Percentiles rank a stretch among this genome's conserved stretches.
Conservation (phyloP, 495 filamentous ascomycete genomes). For the Talaromyces trachyspermus region DNA sequence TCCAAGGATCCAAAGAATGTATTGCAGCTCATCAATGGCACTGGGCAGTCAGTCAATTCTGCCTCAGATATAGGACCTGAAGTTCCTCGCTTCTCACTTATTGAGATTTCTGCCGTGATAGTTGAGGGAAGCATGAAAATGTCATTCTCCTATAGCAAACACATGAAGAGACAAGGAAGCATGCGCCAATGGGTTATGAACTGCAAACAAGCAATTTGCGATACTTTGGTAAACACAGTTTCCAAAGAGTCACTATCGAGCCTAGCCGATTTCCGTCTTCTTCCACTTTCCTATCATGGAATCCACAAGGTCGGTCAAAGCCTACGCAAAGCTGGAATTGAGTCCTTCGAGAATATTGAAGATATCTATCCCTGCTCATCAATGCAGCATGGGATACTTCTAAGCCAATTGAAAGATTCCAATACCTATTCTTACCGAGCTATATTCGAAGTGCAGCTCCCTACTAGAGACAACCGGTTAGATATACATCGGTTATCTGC, state of each 20-base stretch:
- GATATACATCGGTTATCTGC: conserved; percentile 17
- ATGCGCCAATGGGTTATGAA: conserved; percentile 24
- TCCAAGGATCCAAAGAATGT: conserved; percentile 24
- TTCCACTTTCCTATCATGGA: conserved; percentile 21
- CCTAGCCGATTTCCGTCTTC: conserved; percentile 20
- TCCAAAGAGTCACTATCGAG: conserved; percentile 14
- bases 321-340: conserved; percentile 10
- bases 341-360: conserved; percentile 20
- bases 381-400: conserved; percentile 39
- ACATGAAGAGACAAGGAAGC: conserved; percentile 23
- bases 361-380: conserved; percentile 38
- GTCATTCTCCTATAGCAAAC: conserved; percentile 20
- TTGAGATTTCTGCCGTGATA: conserved; percentile 47
- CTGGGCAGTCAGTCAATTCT: conserved; percentile 5
- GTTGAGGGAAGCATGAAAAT: conserved; percentile 41
- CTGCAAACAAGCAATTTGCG: conserved; percentile 14
- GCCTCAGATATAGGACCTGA: conserved; percentile 10
- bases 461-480: neutral
- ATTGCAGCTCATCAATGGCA: conserved; percentile 13
- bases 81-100: conserved; percentile 20
- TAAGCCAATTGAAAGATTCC: conserved; percentile 34
- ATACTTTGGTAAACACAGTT: conserved; percentile 4
- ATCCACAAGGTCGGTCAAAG: conserved; percentile 13
- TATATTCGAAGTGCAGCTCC: conserved; percentile 9
- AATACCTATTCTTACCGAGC: conserved; percentile 19